phyloP scores from a whole-genome alignment of 2,329 filamentous ascomycete species.

The Stromatinia cepivora region DNA sequence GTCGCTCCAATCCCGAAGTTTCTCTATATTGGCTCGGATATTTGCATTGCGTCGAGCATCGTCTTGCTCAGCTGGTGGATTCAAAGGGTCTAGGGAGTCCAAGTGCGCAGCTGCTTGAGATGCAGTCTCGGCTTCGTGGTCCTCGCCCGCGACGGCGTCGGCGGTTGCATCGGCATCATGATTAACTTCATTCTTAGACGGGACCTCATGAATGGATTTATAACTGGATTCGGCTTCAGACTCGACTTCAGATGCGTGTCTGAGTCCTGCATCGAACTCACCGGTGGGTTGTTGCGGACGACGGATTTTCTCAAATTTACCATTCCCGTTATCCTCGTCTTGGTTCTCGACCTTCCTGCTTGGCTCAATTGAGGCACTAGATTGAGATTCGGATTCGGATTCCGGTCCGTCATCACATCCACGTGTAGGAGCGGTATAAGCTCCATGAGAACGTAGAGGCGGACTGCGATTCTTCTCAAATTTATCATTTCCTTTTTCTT shows the following conservation, averaged over 20 bases:
- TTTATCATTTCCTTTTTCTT: neutral
- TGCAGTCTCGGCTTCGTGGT: neutral
- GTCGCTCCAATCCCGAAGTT: neutral
- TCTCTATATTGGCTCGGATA: neutral
- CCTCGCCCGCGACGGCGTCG: rapidly evolving
- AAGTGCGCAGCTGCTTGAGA: neutral
- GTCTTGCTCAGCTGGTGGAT: neutral
- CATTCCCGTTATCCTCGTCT: neutral
- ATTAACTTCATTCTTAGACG: neutral
- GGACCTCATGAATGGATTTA: neutral
- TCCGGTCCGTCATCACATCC: neutral
- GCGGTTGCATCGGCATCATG: rapidly evolving
- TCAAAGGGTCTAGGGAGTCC: too few species aligned
- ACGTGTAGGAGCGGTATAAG: neutral
- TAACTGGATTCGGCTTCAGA: neutral
- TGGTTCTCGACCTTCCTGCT: neutral
- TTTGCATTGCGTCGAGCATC: neutral
- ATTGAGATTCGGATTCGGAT: neutral
- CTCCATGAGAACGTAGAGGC: too few species aligned
- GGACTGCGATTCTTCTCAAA: neutral
- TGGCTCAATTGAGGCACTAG: neutral
- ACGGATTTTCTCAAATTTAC: neutral
- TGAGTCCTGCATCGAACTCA: neutral
- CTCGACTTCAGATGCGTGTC: neutral
- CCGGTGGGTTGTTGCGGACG: neutral